phyloP scores from a whole-genome alignment of 129 eudicot species.

The Helichrysum umbraculigerum region DNA sequence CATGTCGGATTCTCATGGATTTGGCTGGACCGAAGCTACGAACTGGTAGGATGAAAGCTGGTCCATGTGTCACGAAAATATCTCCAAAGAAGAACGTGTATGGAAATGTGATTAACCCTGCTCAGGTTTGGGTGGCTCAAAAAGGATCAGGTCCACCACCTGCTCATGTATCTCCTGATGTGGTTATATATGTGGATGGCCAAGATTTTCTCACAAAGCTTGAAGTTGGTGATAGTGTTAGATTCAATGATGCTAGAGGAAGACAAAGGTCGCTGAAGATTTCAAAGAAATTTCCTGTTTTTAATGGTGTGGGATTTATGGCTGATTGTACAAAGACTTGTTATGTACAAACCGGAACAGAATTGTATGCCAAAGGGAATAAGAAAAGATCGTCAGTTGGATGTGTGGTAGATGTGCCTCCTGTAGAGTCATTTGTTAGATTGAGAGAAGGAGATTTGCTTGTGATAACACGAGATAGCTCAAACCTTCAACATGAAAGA shows the following conservation, averaged over 20 bases:
- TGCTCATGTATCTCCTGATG: slow-evolving; percentile 70
- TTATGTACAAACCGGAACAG: slow-evolving; percentile 55
- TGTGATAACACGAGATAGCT: slow-evolving; percentile 58
- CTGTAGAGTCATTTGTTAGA: slow-evolving; percentile 54
- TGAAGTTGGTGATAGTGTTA: slow-evolving; percentile 49
- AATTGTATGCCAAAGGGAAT: slow-evolving; percentile 46
- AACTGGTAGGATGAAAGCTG: slow-evolving; percentile 58
- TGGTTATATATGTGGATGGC: slow-evolving; percentile 49
- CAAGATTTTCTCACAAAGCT: slow-evolving; percentile 50
- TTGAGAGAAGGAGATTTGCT: slow-evolving; percentile 65
- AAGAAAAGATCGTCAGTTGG: slow-evolving; percentile 43
- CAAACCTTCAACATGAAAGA: slow-evolving; percentile 33
- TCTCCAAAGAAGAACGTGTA: slow-evolving; percentile 57
- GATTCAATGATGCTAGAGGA: slow-evolving; percentile 66
- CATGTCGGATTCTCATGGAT: slow-evolving; percentile 75
- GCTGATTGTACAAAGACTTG: slow-evolving; percentile 64
- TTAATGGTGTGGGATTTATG: slow-evolving; percentile 63
- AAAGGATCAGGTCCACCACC: slow-evolving; percentile 67
- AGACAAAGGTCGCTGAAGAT: slow-evolving; percentile 52
- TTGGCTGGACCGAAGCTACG: slow-evolving; percentile 85
- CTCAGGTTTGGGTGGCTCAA: slow-evolving; percentile 64
- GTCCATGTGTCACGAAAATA: slow-evolving; percentile 69
- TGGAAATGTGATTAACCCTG: slow-evolving; percentile 49
- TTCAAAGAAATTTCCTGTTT: slow-evolving; percentile 50
- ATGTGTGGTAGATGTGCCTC: slow-evolving; percentile 62